Conservation (phyloP, 2,329 filamentous ascomycete species). For the Cladosporium colombiae region DNA sequence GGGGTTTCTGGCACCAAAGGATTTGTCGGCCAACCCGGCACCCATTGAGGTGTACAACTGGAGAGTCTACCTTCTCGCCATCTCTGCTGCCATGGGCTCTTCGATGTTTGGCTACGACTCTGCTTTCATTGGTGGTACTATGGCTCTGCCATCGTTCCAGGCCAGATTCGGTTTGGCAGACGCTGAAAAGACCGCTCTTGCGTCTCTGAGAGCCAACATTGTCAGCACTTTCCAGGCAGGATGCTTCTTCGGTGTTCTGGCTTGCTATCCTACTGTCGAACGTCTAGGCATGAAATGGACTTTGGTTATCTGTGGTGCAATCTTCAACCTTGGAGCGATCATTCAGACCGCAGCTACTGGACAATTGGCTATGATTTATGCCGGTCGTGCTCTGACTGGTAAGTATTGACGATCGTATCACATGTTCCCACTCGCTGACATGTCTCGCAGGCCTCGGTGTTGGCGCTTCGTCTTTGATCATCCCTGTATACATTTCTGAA, state of each 20-base stretch:
- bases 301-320: slow-evolving; percentile 56
- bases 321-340: slow-evolving; percentile 67
- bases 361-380: slow-evolving; percentile 53
- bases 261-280: slow-evolving; percentile 52
- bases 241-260: slow-evolving; percentile 63
- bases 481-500: slow-evolving; percentile 62
- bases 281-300: slow-evolving; percentile 66
- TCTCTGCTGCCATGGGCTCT: slow-evolving; percentile 53
- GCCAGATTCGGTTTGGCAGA: slow-evolving; percentile 62
- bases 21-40: slow-evolving; percentile 42
- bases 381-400: slow-evolving; percentile 46
- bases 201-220: slow-evolving; percentile 55
- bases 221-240: slow-evolving; percentile 69
- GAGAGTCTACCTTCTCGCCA: slow-evolving; percentile 53
- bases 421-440: slow-evolving; percentile 35
- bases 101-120: slow-evolving; percentile 61
- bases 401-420: not conserved
- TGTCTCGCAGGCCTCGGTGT: slow-evolving; percentile 51
- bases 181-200: not conserved
- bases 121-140: slow-evolving; percentile 73
- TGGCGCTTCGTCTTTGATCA: slow-evolving; percentile 54
- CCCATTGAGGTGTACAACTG: slow-evolving; percentile 55
- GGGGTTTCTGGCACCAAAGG: slow-evolving; percentile 14
- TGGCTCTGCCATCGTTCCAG: slow-evolving; percentile 66
- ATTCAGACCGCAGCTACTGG: slow-evolving; percentile 39